Evolutionary conservation across 2,329 filamentous ascomycete genomes (phyloP), one percentile per base, ranked within the genome.

Genomic region (Albophoma yamanashiensis): DNA sequence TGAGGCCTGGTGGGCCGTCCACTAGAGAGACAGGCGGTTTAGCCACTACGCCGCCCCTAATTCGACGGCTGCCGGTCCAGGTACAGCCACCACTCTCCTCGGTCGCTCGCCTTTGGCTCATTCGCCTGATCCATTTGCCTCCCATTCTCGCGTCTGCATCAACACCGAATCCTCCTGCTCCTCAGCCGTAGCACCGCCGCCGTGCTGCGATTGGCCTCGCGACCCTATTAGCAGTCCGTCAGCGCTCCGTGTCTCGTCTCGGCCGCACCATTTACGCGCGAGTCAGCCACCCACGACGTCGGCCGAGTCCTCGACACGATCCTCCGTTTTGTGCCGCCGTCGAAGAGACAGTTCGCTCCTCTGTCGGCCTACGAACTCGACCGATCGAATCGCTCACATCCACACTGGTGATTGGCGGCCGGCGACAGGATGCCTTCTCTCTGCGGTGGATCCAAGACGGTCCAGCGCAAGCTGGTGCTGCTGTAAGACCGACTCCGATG

Each of bases 391-490:
- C 27, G 50, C 50, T 12, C 27, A 36, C 50, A 17, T 27, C 12
- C 50, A 36, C 31, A 15, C 11, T 36, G 50, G 36, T 17, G 17
- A 53, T 42, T 42, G 31, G 34, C 36, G 40, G 15, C 53, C 42
- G 50, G 40, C 55, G 27, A 47, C 42, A 22, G 36, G 38, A 58
- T 58, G 27, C 61, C 62, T 61, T 58, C 73, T 70, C 71, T 78
- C 64, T 89, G 88, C 73, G 87, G 88, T 69, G 86, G 87, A 66
- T 87, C 84, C 64, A 91, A 95, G 80, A 92, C 90, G 60, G 91
- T 93, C 69, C 90, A 95, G 84, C 90, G 92, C 78, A 97, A 97
- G 87, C 89, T 97, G 78, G 92, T 97, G 71, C 83, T 97, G 69
- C 82, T 97, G 89, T 95, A 62, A 59, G 74, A 71, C 39, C 42